These are phyloP conservation scores for Pyrenochaeta sp. DNA, from an alignment of 2,329 filamentous ascomycete species.

Conservation along the genomic window DNA sequence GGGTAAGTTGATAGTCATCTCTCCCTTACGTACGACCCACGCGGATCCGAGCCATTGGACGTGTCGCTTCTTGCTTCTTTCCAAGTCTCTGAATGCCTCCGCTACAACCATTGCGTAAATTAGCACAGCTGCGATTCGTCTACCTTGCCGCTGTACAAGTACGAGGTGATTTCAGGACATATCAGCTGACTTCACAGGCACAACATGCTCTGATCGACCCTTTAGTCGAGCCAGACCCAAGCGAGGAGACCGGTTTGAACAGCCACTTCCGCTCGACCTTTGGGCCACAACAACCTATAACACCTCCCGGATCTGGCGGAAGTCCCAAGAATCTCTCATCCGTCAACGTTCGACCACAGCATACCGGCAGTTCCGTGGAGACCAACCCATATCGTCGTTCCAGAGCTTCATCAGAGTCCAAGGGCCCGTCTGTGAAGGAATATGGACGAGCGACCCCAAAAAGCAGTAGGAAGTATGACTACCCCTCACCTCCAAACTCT, in stretches of 20 bases:
- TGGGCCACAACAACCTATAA: slow-evolving; percentile 43
- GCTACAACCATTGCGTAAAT: too few species aligned
- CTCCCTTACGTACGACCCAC: slow-evolving; percentile 1
- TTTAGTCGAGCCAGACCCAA: slow-evolving; percentile 72
- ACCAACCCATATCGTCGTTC: slow-evolving; percentile 56
- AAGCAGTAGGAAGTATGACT: slow-evolving; percentile 42
- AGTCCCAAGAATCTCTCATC: slow-evolving; percentile 32
- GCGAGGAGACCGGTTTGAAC: slow-evolving; percentile 72
- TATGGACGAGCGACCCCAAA: slow-evolving; percentile 26
- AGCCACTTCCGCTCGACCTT: slow-evolving; percentile 63
- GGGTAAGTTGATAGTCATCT: slow-evolving; percentile 7
- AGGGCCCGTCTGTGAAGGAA: slow-evolving; percentile 26
- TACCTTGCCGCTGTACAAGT: too few species aligned
- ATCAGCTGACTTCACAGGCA: slow-evolving; percentile 58
- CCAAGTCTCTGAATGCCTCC: background rate
- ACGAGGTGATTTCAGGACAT: too few species aligned
- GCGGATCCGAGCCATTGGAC: background rate
- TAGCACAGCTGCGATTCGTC: too few species aligned
- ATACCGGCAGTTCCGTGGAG: slow-evolving; percentile 49
- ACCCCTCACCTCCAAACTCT: slow-evolving; percentile 64
- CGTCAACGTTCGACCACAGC: slow-evolving; percentile 38
- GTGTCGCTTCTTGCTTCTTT: background rate
- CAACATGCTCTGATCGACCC: slow-evolving; percentile 74
- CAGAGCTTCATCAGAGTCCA: slow-evolving; percentile 40
- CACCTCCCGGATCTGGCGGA: slow-evolving; percentile 42